phyloP scores from a whole-genome alignment of 805 yeast species.

The Yarrowia bubula region DNA sequence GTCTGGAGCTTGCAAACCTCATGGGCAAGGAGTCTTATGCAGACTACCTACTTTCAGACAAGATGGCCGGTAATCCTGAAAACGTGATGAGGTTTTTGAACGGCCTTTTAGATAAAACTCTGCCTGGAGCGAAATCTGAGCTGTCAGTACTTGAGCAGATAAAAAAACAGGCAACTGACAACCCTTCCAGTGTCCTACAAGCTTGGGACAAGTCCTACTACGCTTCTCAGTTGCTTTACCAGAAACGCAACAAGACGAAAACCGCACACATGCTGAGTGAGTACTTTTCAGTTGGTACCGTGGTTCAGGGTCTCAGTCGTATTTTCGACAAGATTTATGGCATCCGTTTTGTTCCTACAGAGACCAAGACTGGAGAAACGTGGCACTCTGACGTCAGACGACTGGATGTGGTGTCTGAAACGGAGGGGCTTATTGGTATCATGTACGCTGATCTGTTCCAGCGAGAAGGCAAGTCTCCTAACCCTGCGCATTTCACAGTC shows the following conservation, averaged over 20 bases:
- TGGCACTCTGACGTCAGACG: conserved; percentile 88
- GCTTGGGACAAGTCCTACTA: conserved; percentile 93
- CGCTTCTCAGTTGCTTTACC: conserved; percentile 39
- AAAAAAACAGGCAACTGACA: conserved; percentile 41
- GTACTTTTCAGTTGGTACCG: conserved; percentile 81
- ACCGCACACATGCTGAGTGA: conserved; percentile 49
- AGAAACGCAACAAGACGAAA: conserved; percentile 38
- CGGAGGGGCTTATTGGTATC: conserved; percentile 66
- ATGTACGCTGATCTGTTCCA: conserved; percentile 87
- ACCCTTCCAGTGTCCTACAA: conserved; percentile 43
- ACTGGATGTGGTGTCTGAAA: conserved; percentile 67
- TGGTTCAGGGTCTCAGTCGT: conserved; percentile 75
- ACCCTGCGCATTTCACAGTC: conserved; percentile 94
- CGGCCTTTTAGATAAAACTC: conserved; percentile 53
- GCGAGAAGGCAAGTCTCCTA: conserved; percentile 67
- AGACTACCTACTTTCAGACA: conserved; percentile 79
- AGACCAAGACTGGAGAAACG: conserved; percentile 67
- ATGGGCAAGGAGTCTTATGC: conserved; percentile 70
- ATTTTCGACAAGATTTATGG: conserved; percentile 74
- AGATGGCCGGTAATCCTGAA: conserved; percentile 81
- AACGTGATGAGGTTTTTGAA: conserved; percentile 69
- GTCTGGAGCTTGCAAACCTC: conserved; percentile 70
- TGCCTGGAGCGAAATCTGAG: conserved; percentile 59
- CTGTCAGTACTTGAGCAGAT: conserved; percentile 41
- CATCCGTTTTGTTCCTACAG: conserved; percentile 66